Percentiles rank a stretch among this genome's conserved stretches.
phyloP scores from a whole-genome alignment of 345 rosid genomes.

The Populus davidiana region DNA sequence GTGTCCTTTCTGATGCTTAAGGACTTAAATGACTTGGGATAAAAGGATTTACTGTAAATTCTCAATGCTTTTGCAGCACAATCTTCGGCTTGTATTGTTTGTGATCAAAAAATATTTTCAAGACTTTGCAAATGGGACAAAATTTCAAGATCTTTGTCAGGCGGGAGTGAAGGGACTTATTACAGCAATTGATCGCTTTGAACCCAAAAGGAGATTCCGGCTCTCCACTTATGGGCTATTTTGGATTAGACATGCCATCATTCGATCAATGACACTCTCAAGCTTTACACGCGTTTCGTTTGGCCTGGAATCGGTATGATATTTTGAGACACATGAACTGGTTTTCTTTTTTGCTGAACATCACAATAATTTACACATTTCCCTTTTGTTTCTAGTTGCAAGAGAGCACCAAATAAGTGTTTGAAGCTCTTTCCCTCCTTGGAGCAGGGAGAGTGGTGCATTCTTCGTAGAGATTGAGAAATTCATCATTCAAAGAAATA shows the following conservation, averaged over 20 bases:
- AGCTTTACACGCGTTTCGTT: slow-evolving; percentile 82
- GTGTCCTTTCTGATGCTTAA: not conserved
- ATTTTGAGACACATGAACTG: not conserved
- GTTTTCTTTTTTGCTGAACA: slow-evolving; percentile 1
- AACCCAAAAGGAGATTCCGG: slow-evolving; percentile 65
- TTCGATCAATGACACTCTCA: slow-evolving; percentile 80
- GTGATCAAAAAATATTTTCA: slow-evolving; percentile 85
- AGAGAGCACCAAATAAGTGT: not conserved
- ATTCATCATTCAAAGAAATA: not conserved
- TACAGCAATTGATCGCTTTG: slow-evolving; percentile 89
- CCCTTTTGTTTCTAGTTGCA: not conserved
- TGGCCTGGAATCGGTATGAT: slow-evolving; percentile 85
- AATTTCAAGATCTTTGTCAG: slow-evolving; percentile 93
- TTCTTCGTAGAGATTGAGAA: not conserved
- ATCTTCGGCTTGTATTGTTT: slow-evolving; percentile 88
- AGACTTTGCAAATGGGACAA: slow-evolving; percentile 71
- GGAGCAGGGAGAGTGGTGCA: not conserved
- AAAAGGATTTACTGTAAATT: not conserved
- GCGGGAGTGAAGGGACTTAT: slow-evolving; percentile 92
- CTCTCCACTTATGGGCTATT: slow-evolving; percentile 86
- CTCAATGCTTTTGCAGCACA: slow-evolving; percentile 61
- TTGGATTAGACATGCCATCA: slow-evolving; percentile 94
- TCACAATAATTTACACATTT: not conserved
- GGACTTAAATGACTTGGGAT: not conserved
- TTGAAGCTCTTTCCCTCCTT: not conserved